Base-by-base conservation (phyloP, 2,329 filamentous ascomycete species). In the Exophiala sp. region DNA sequence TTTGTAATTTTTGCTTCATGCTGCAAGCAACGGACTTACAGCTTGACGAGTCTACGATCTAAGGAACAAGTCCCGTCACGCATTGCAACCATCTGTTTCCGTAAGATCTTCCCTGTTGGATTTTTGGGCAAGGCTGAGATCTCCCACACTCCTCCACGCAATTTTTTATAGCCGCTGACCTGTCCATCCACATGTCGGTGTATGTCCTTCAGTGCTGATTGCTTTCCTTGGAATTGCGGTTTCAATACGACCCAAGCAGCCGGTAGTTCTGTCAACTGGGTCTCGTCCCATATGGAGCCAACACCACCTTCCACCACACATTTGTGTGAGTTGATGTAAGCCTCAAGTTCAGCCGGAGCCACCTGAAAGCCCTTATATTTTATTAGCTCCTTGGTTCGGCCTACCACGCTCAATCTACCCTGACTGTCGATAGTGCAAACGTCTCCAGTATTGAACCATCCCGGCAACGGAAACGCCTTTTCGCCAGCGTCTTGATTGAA, bases 381-480 rank as follows among this genome's bases (percentile, higher is more conserved):
- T 66, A 77, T 78, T 33, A 75, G 68, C 58, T 73, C 76, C 74
- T 89, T 90, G 21, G 89, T 77, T 7, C 91, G 85, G 66, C 96
- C 91, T 1, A 91, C 95, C 66, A 95, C 91, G 74, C 84, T 95
- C 63, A 94, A 88, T 66, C 95, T 88, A 14, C 87, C 88, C 45
- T 87, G 78, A 39, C 79, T 74, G 65, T 95, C 88, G 63, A 88
- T 81, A 60, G 88, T 84, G 6, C 89, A 88, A 20, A 96, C 83
- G 65, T 96, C 91, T 2, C 91, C 91, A 0, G 91, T 95, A 70
- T 86, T 91, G 78, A 95, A 95, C 76, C 85, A 96, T 1, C 89
- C 89, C 59, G 92, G 89, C 1, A 63, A 57, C 0, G 79, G 81
- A 41, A 79, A 64, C 2, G 76, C 74, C 40, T 78, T 70, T 16